A percentile compares a stretch with the other conserved stretches of the same genome.
Evolutionary conservation across 2,329 filamentous ascomycete species (phyloP).

Genomic region (Amylocarpus encephaloides): DNA sequence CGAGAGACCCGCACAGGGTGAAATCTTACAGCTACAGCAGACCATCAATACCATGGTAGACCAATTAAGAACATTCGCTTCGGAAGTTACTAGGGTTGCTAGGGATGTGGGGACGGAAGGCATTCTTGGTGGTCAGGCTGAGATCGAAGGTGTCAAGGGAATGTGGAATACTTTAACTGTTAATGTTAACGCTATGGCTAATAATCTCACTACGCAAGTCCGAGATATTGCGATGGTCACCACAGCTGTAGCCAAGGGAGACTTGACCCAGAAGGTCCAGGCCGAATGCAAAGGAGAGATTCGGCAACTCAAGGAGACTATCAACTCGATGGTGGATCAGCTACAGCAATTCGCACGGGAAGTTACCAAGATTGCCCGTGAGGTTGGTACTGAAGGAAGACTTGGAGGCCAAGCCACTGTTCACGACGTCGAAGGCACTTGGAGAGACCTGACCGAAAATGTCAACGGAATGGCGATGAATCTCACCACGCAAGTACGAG

Average conservation of each 20-base stretch:
- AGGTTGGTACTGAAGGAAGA: conserved; percentile 92
- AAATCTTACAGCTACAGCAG: conserved; percentile 76
- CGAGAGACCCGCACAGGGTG: conserved; percentile 70
- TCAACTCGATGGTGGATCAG: conserved; percentile 99
- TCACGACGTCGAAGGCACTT: conserved; percentile 93
- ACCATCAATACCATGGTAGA: conserved; percentile 90
- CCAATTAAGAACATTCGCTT: conserved; percentile 75
- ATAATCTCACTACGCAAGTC: conserved; percentile 81
- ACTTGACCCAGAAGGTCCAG: conserved; percentile 94
- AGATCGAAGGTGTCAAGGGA: conserved; percentile 77
- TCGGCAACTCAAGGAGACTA: conserved; percentile 90
- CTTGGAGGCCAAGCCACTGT: conserved; percentile 93
- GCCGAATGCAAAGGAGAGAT: conserved; percentile 90
- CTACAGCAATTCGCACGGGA: conserved; percentile 94
- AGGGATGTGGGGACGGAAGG: conserved; percentile 81
- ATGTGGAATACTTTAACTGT: conserved; percentile 87
- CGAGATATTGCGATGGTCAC: conserved; percentile 87
- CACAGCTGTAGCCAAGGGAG: conserved; percentile 70
- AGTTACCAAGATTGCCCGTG: conserved; percentile 91
- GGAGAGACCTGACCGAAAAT: conserved; percentile 90
- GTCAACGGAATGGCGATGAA: conserved; percentile 99
- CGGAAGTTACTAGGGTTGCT: conserved; percentile 76
- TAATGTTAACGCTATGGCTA: conserved; percentile 83
- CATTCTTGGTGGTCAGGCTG: conserved; percentile 74
- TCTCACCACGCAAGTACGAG: conserved; percentile 91